Evolutionary conservation across 2,329 filamentous ascomycete genomes (phyloP), one percentile per base, ranked within the genome.

Genomic region (Pseudogymnoascus sp.): DNA sequence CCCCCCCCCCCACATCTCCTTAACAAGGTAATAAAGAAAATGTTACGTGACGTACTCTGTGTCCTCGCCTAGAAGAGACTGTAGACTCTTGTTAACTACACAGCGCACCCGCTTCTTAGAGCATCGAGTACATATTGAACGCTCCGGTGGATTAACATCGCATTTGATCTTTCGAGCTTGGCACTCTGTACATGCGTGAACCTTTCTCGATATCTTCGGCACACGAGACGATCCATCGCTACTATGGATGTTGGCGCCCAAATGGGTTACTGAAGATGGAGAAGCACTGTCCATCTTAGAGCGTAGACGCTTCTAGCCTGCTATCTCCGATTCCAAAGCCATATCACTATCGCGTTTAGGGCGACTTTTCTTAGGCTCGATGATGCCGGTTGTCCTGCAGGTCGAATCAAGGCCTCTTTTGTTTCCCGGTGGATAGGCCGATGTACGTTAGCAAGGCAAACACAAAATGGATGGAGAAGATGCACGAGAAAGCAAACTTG

Each of bases 121-220:
- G 67, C 82, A 84, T 67, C 82, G 77, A 7, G 75, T 76, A 70
- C 81, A 84, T 63, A 75, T 77, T 5, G 73, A 68, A 64, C 79
- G 75, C 6, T 78, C 79, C 34, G 67, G 66, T 16, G 62, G 56
- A 31, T 44, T 59, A 31, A 67, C 40, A 12, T 76, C 69, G 69
- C 82, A 84, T 68, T 81, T 80, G 67, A 84, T 82, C 70, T 84
- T 84, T 67, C 82, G 79, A 21, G 76, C 76, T 66, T 82, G 81
- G 65, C 81, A 83, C 69, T 81, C 79, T 14, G 77, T 76, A 67
- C 70, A 72, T 10, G 70, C 70, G 23, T 69, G 66, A 21, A 72
- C 66, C 18, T 70, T 72, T 16, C 69, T 67, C 23, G 69, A 70
- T 16, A 72, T 69, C 38, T 69, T 71, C 16, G 70, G 70, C 12